A percentile compares a stretch with the other conserved stretches of the same genome.
These are phyloP conservation scores for Nicotiana undulata DNA, from an alignment of 257 asterid species.

Conservation along the genomic window DNA sequence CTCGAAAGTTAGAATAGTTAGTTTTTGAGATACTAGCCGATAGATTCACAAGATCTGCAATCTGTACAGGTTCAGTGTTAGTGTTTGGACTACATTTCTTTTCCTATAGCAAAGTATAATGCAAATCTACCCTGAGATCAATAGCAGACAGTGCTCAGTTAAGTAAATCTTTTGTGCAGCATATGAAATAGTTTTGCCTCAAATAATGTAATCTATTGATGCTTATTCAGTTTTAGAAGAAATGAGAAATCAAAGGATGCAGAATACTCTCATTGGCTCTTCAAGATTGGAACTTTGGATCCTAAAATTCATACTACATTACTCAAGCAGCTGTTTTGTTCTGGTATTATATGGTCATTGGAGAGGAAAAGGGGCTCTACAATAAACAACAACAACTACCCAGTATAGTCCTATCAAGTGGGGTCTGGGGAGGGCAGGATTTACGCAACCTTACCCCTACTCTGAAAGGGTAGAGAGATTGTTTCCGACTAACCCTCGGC, in stretches of 20 bases:
- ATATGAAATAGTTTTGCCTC: neutral
- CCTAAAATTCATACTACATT: neutral
- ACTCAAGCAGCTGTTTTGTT: neutral
- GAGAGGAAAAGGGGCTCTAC: neutral
- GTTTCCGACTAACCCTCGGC: too few species aligned
- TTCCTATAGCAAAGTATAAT: neutral
- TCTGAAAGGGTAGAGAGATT: too few species aligned
- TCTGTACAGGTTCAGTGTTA: slow-evolving; percentile 43
- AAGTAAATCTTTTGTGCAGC: neutral
- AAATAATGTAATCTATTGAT: neutral
- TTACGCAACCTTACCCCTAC: too few species aligned
- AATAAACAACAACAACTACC: too few species aligned
- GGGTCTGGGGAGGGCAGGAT: too few species aligned
- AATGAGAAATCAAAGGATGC: neutral
- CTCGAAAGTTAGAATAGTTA: slow-evolving; percentile 44
- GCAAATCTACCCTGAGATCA: neutral
- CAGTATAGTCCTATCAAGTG: too few species aligned
- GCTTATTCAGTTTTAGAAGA: neutral
- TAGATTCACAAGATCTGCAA: neutral
- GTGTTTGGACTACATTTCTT: neutral
- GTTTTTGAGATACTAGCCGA: neutral
- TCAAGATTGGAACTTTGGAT: neutral
- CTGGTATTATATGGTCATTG: neutral
- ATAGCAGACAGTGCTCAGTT: neutral
- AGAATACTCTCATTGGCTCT: neutral